Evolutionary conservation across 768 basidiomycete genomes (phyloP), one percentile per base, ranked within the genome.

Genomic region (Crepidotus variabilis): DNA sequence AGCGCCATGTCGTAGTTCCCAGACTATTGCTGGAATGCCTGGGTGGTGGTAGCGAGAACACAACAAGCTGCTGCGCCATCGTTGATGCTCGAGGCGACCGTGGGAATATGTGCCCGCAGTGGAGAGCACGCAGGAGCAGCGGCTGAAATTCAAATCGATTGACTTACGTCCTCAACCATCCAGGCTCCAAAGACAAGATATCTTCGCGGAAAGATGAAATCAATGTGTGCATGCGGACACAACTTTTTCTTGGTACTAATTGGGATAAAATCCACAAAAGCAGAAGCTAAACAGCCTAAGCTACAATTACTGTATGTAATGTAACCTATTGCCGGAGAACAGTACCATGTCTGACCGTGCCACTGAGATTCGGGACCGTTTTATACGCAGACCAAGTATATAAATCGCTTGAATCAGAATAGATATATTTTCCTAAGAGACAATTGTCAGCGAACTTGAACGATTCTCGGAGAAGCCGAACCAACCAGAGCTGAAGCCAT

Each of bases 1-100:
- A 88, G 72, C 8, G 86, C 83, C 84, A 88, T 84, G 34, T 20
- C 45, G 32, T 20, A 34, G n/a, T 13, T 48, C 47, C 21, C 22
- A 22, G 33, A 39, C 28, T 34, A 52, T 46, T 18, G 32, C 22
- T 43, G 36, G 21, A 14, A 23, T 34, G 35, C 36, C 51, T 28
- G 10, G 50, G 21, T 51, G 55, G 49, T 51, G 57, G 23, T 51
- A 18, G 46, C 59, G 46, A 47, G 47, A 13, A 55, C 47, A 36
- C 45, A 59, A 48, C 11, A 5, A 11, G 28, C 28, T 8, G 8
- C 28, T 28, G 28, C 28, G 28, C 28, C 28, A 8, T 4, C 28
- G 28, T 28, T 8, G 28, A 28, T 28, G 28, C 28, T 28, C 4
- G 3, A 8, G 8, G 28, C 28, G 8, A 28, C 28, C 28, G 28